Percentiles rank a stretch among this genome's conserved stretches.
Conservation (phyloP, 495 filamentous ascomycete genomes). For the Penicillium subrubescens region DNA sequence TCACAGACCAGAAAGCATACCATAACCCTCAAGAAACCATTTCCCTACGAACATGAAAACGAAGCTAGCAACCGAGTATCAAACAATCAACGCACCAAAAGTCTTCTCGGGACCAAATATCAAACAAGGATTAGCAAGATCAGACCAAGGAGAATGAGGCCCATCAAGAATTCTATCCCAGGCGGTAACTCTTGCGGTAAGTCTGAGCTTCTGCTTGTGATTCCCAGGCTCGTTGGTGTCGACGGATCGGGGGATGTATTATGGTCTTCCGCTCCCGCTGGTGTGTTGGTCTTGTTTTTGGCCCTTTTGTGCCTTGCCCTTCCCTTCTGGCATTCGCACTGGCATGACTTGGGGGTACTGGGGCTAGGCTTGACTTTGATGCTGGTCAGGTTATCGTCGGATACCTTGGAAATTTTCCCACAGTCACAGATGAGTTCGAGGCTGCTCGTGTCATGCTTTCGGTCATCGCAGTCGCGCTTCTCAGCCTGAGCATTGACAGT, state of each 20-base stretch:
- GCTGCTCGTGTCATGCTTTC: background rate
- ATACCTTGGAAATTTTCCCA: background rate
- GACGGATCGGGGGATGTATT: no score
- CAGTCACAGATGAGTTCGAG: background rate
- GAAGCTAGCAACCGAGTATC: no score
- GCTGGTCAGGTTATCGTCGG: background rate
- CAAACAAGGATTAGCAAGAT: background rate
- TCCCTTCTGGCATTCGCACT: background rate
- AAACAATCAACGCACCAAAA: no score
- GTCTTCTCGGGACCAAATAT: background rate
- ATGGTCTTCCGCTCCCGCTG: background rate
- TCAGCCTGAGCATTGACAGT: background rate
- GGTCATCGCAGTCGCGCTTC: background rate
- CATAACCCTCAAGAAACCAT: no score
- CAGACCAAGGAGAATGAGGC: background rate
- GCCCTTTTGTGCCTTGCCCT: background rate
- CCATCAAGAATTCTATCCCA: background rate
- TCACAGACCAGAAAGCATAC: background rate
- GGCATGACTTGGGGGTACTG: background rate
- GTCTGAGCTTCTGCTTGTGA: background rate
- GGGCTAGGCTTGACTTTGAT: background rate
- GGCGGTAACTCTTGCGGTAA: background rate
- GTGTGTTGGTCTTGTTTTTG: no score
- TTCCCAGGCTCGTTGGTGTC: background rate
- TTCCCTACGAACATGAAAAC: no score